phyloP scores from a whole-genome alignment of 176 grass and related monocot species.

The Carex scoparia region DNA sequence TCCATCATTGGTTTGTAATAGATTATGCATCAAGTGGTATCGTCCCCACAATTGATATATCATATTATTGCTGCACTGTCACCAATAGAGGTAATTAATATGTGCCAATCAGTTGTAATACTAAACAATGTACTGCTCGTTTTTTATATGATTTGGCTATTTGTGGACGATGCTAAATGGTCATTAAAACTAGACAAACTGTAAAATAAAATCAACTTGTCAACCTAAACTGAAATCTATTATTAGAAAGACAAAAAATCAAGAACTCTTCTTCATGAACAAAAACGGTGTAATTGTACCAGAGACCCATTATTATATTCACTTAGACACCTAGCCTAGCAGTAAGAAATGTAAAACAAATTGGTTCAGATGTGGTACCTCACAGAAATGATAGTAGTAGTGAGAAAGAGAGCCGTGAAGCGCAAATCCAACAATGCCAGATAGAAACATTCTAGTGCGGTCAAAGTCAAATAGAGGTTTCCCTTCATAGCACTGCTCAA shows the following conservation, averaged over 20 bases:
- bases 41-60: background rate
- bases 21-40: background rate
- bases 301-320: background rate
- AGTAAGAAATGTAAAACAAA: background rate
- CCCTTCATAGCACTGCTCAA: constrained; percentile 76
- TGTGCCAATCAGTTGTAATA: background rate
- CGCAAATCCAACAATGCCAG: constrained; percentile 79
- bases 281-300: background rate
- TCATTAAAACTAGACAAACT: background rate
- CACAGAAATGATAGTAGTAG: constrained; percentile 91
- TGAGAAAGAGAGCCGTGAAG: constrained; percentile 96
- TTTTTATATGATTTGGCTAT: background rate
- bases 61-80: background rate
- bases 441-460: constrained; percentile 77
- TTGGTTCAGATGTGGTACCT: constrained; percentile 36
- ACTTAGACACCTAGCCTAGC: background rate
- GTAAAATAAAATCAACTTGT: background rate
- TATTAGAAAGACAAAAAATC: background rate
- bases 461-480: constrained; percentile 90
- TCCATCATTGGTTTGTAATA: background rate
- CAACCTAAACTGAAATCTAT: background rate
- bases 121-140: background rate
- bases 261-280: background rate
- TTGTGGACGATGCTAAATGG: background rate
- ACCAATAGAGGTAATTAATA: background rate